phyloP scores from a whole-genome alignment of 768 basidiomycete genomes.

The Dentipellis sp. region DNA sequence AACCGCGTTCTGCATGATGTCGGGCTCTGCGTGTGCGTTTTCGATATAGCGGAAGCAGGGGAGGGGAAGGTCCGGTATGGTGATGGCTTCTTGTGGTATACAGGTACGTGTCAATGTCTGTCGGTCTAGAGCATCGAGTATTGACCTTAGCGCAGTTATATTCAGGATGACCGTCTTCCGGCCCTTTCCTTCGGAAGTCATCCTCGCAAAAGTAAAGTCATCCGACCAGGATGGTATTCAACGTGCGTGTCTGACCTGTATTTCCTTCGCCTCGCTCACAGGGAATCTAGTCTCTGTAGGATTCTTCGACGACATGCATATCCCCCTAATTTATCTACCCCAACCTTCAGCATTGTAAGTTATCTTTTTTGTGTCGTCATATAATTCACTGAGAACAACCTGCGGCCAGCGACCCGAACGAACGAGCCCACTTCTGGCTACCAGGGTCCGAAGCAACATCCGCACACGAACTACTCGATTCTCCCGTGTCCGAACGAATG shows the following conservation, averaged over 20 bases:
- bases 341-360: constrained; percentile 73
- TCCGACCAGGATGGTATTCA: constrained; percentile 81
- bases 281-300: constrained; percentile 59
- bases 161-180: constrained; percentile 89
- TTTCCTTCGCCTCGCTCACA: background rate
- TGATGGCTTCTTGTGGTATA: constrained; percentile 93
- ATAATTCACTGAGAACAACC: background rate
- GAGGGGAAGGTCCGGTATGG: constrained; percentile 94
- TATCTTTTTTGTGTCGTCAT: background rate
- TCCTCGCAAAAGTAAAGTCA: constrained; percentile 82
- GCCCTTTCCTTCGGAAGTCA: constrained; percentile 84
- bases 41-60: constrained; percentile 77
- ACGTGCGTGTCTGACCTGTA: constrained; percentile 37
- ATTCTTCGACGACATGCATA: constrained; percentile 92
- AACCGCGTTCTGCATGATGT: constrained; percentile 87
- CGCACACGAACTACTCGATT: constrained; percentile 60
- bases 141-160: constrained; percentile 41
- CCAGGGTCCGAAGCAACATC: constrained; percentile 44
- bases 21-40: constrained; percentile 85
- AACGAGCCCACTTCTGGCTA: constrained; percentile 79
- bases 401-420: constrained; percentile 58
- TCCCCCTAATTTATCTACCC: constrained; percentile 73
- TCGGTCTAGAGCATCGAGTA: background rate
- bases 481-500: constrained; percentile 56
- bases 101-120: constrained; percentile 41